Conservation (phyloP, 805 yeast species). For the Torulaspora gathmanii region DNA sequence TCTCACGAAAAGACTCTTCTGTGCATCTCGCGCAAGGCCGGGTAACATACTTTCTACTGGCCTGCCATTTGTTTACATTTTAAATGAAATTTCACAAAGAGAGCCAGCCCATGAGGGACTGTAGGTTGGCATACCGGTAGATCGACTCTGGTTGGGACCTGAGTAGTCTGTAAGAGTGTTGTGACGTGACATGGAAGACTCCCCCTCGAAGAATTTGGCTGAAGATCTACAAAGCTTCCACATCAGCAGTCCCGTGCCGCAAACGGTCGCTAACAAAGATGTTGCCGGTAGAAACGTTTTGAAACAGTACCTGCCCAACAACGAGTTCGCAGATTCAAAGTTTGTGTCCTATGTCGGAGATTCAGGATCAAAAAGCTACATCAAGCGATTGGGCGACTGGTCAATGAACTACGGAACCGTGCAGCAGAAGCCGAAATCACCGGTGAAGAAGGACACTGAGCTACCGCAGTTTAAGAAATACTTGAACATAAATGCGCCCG, state of each 20-base stretch:
- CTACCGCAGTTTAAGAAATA: conserved; percentile 30
- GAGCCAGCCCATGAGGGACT: background rate
- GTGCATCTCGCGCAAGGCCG: conserved; percentile 1
- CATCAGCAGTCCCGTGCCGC: conserved; percentile 20
- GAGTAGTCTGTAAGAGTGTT: background rate
- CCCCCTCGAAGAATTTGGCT: conserved; percentile 17
- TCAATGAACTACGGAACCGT: conserved; percentile 27
- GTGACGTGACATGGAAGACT: conserved; percentile 7
- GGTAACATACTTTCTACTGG: conserved; percentile 1
- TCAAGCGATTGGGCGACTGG: conserved; percentile 25
- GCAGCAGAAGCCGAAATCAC: conserved; percentile 16
- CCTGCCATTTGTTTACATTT: conserved; percentile 11
- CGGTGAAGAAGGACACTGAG: conserved; percentile 6
- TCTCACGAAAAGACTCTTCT: background rate
- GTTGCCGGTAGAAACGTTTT: conserved; percentile 5
- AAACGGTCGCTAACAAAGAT: background rate
- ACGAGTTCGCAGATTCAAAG: conserved; percentile 20
- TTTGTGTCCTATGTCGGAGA: conserved; percentile 14
- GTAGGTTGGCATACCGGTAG: too few relatives aligned
- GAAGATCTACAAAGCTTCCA: conserved; percentile 26
- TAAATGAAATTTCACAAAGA: conserved; percentile 12
- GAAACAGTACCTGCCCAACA: conserved; percentile 17
- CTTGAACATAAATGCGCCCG: conserved; percentile 7
- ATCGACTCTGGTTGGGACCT: too few relatives aligned
- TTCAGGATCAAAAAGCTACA: conserved; percentile 13